Evolutionary conservation across 2,329 filamentous ascomycete genomes (phyloP), one percentile per base, ranked within the genome.

Genomic region (Pezizomycotina sp.): DNA sequence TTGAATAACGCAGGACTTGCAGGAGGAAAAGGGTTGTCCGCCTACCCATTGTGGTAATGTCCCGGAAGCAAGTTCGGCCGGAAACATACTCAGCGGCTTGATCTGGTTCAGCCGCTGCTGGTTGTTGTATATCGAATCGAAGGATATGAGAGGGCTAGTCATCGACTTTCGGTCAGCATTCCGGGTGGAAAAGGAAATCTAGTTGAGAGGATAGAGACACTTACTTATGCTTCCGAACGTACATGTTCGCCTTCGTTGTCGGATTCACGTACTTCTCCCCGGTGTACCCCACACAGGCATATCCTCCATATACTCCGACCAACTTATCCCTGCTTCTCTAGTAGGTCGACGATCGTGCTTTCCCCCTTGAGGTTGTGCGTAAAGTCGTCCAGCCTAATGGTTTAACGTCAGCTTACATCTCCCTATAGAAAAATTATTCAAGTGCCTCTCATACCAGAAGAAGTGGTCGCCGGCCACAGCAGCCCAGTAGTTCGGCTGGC

Each of bases 211-310:
- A 10, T 8, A 12, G 9, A 6, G 12, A 21, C 10, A 50, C 58
- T 27, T 62, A 64, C 52, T 84, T 82, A 60, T 86, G 79, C 60
- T 86, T 86, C 52, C 80, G 72, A 5, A 84, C 78, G 53, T 89
- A 89, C 58, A 76, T 71, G 50, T 82, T 78, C 30, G 66, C 64
- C 18, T 68, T 66, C 2, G 66, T 78, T 47, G 68, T 42, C 47
- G 71, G 70, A 57, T 82, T 81, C 36, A 69, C 62, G 54, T 62
- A 79, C 1, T 58, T 61, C 23, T 56, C 56, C 19, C 77, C 77
- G 55, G 79, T 65, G 57, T 70, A 86, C 7, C 80, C 80, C 2
- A 69, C 63, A 57, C 72, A 82, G 79, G 80, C 63, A 77, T 65
- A 51, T 80, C 74, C 54, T 89, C 78, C 55, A 83, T 69, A 59